These are phyloP conservation scores for Sporisorium sorghi DNA, from an alignment of 1,284 basidiomycete genomes.

Conservation along the genomic window DNA sequence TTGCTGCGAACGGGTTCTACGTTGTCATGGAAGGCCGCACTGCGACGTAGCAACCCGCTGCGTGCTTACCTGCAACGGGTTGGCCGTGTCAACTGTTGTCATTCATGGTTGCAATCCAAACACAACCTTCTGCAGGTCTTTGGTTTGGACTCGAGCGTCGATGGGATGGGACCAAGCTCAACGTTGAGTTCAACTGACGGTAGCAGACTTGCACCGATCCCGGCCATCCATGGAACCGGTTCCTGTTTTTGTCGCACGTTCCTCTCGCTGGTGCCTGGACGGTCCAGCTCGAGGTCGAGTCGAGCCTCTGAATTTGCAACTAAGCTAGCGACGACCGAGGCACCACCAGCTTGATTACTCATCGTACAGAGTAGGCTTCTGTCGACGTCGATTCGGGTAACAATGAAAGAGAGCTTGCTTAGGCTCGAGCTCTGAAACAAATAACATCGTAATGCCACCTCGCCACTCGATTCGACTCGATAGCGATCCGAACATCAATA, in stretches of 20 bases:
- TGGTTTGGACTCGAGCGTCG: no score
- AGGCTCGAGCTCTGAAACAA: not conserved
- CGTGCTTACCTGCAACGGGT: not conserved
- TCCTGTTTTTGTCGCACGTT: not conserved
- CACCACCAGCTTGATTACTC: not conserved
- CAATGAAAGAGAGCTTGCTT: not conserved
- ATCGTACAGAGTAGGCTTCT: not conserved
- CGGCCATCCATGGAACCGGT: not conserved
- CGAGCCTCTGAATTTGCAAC: not conserved
- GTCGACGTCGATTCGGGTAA: conserved; percentile 1
- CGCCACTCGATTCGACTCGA: no score
- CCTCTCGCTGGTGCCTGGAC: not conserved
- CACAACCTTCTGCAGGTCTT: no score
- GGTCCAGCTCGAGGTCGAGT: not conserved
- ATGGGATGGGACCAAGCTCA: no score
- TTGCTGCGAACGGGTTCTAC: not conserved
- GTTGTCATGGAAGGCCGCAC: not conserved
- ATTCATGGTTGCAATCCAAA: not conserved
- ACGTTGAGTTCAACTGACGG: no score
- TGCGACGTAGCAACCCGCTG: not conserved
- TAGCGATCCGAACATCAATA: conserved; percentile 5
- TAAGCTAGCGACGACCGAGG: not conserved
- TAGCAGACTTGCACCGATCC: not conserved
- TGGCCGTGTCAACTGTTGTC: not conserved
- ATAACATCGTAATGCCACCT: no score